A percentile compares a stretch with the other conserved stretches of the same genome.
phyloP scores from a whole-genome alignment of 176 grass and related monocot species.

The Avena atlantica region DNA sequence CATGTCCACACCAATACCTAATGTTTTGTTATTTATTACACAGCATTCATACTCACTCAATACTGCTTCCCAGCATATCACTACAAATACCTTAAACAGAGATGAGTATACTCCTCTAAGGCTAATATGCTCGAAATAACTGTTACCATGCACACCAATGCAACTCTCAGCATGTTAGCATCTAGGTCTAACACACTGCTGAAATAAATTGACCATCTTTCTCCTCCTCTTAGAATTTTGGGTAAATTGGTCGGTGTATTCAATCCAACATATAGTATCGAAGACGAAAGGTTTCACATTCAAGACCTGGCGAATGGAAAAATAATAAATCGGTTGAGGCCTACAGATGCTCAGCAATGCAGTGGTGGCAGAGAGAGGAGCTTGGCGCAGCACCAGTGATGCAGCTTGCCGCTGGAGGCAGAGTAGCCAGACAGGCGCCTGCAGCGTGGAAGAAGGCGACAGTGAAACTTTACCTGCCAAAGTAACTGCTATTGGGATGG shows the following conservation, averaged over 20 bases:
- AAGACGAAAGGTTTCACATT: not conserved
- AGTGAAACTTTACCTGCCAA: no score
- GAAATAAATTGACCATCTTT: not conserved
- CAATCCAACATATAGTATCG: not conserved
- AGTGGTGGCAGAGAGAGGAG: no score
- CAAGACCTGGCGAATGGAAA: not conserved
- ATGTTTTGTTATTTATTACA: not conserved
- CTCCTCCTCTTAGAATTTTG: not conserved
- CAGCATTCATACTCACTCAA: not conserved
- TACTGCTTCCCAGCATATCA: not conserved
- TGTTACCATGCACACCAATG: not conserved
- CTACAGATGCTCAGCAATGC: not conserved
- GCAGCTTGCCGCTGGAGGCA: no score
- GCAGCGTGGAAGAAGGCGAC: no score
- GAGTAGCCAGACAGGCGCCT: no score
- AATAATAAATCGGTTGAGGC: not conserved
- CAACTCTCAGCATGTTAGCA: not conserved
- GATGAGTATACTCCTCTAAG: not conserved
- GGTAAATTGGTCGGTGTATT: not conserved
- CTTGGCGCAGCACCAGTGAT: no score
- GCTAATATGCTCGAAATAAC: not conserved
- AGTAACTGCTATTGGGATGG: no score
- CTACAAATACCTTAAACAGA: constrained; percentile 7
- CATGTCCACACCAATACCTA: constrained; percentile 4
- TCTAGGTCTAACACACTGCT: not conserved